These are phyloP conservation scores for Prunella vulgaris DNA, from an alignment of 257 asterid species.

Conservation along the genomic window DNA sequence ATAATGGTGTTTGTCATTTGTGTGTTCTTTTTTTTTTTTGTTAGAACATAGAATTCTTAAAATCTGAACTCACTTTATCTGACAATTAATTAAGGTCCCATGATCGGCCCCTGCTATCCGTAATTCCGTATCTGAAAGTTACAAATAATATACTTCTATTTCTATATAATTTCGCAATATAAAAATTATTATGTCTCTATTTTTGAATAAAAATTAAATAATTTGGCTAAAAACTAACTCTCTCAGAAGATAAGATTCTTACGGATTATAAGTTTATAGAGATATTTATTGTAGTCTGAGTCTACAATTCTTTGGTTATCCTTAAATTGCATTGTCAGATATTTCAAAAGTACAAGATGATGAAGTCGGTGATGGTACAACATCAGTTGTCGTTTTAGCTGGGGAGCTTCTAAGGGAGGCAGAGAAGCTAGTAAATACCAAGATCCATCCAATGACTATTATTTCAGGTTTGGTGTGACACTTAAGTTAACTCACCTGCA, in stretches of 20 bases:
- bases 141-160: background rate
- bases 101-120: background rate
- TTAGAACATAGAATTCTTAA: background rate
- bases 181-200: background rate
- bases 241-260: background rate
- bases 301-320: background rate
- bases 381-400: conserved; percentile 96
- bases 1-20: background rate
- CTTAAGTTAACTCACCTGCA: background rate
- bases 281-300: background rate
- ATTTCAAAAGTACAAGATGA: conserved; percentile 98
- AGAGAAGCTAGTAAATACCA: conserved; percentile 82
- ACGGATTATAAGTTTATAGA: background rate
- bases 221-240: background rate
- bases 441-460: conserved; percentile 94
- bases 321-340: conserved; percentile 47
- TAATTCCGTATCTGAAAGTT: background rate
- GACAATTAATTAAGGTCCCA: background rate
- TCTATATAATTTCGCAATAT: background rate
- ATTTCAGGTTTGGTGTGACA: conserved; percentile 55
- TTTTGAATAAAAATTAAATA: background rate
- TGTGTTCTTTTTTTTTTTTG: background rate
- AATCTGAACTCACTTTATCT: background rate
- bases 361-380: conserved; percentile 99
- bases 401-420: conserved; percentile 98